These are phyloP conservation scores for Calocybe indica DNA, from an alignment of 768 basidiomycete genomes.

Conservation along the genomic window DNA sequence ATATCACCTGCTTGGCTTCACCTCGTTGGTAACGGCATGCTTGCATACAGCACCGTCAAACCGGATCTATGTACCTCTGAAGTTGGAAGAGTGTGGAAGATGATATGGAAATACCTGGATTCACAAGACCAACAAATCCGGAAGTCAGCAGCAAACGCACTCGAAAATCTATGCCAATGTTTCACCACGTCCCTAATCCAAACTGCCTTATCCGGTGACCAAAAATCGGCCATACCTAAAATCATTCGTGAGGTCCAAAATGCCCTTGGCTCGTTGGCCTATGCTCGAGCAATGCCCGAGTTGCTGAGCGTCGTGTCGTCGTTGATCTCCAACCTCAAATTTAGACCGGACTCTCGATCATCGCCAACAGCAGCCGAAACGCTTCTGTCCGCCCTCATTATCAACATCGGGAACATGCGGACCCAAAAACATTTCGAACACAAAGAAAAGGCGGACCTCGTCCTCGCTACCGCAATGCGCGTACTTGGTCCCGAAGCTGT, in stretches of 20 bases:
- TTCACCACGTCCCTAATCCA: constrained; percentile 60
- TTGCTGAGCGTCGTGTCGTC: constrained; percentile 69
- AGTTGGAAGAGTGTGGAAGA: constrained; percentile 65
- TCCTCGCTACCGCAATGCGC: constrained; percentile 76
- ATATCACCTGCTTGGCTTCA: constrained; percentile 76
- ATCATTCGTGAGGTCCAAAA: constrained; percentile 60
- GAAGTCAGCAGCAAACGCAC: constrained; percentile 56
- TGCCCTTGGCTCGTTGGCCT: constrained; percentile 67
- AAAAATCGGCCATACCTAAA: constrained; percentile 47
- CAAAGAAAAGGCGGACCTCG: constrained; percentile 80
- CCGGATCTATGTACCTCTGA: constrained; percentile 45
- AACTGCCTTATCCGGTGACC: constrained; percentile 41
- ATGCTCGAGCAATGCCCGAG: constrained; percentile 73
- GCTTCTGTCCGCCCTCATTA: constrained; percentile 64
- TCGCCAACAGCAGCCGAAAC: constrained; percentile 58
- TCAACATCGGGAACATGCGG: constrained; percentile 68
- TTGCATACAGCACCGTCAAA: constrained; percentile 52
- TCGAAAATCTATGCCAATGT: constrained; percentile 61
- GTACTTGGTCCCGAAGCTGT: constrained; percentile 81
- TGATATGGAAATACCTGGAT: constrained; percentile 73
- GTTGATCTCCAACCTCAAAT: constrained; percentile 56
- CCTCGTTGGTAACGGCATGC: constrained; percentile 68
- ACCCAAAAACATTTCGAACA: constrained; percentile 81
- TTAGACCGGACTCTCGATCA: constrained; percentile 33
- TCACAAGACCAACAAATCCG: constrained; percentile 55